These are phyloP conservation scores for Balakata baccata DNA, from an alignment of 345 rosid species.

Conservation along the genomic window DNA sequence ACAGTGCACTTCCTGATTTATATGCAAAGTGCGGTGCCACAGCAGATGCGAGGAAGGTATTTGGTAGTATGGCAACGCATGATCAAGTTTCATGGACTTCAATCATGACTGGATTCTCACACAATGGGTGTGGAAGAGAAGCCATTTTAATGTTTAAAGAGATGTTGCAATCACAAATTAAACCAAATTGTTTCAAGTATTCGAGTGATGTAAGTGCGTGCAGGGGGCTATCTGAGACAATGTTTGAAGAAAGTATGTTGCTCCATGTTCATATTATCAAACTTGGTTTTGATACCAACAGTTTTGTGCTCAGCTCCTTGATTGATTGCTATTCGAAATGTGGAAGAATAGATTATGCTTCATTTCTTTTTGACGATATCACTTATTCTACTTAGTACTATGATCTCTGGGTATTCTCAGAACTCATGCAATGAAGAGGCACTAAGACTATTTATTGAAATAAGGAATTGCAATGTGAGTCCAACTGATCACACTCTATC, in stretches of 20 bases:
- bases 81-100: conserved; percentile 34
- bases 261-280: background rate
- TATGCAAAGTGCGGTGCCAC: conserved; percentile 25
- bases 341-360: background rate
- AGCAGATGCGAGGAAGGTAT: conserved; percentile 16
- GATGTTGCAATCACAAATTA: conserved; percentile 12
- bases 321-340: conserved; percentile 5
- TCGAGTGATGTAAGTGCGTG: background rate
- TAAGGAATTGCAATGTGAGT: background rate
- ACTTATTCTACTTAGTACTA: background rate
- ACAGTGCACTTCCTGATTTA: conserved; percentile 25
- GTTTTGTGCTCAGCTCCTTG: background rate
- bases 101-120: conserved; percentile 25
- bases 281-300: background rate
- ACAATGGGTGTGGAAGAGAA: conserved; percentile 21
- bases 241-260: background rate
- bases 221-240: background rate
- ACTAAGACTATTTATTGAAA: background rate
- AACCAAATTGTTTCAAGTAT: background rate
- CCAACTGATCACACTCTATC: conserved; percentile 16
- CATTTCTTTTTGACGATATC: background rate
- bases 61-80: conserved; percentile 22
- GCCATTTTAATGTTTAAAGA: conserved; percentile 22
- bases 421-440: background rate
- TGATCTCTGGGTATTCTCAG: background rate